phyloP scores from a whole-genome alignment of 768 basidiomycete genomes.

The Amanita brunnescens region DNA sequence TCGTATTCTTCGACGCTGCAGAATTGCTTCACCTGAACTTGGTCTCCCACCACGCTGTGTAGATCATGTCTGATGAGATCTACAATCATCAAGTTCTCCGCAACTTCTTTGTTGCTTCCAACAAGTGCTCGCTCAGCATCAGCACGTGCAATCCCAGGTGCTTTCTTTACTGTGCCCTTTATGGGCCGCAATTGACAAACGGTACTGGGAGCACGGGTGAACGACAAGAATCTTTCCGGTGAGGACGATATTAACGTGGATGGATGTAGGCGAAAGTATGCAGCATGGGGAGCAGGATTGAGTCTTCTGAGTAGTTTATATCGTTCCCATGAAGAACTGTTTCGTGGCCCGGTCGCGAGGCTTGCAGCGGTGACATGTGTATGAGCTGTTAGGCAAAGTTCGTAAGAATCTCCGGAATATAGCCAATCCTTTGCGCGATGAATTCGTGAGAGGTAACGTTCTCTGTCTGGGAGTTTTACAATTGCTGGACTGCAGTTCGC shows the following conservation, averaged over 20 bases:
- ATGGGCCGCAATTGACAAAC: constrained; percentile 86
- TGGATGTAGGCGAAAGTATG: constrained; percentile 69
- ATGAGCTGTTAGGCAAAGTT: constrained; percentile 80
- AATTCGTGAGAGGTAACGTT: constrained; percentile 60
- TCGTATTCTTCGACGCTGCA: constrained; percentile 87
- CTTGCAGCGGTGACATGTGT: constrained; percentile 48
- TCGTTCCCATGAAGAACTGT: constrained; percentile 58
- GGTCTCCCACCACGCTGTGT: constrained; percentile 72
- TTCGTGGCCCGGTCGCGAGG: constrained; percentile 17
- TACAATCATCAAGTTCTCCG: constrained; percentile 98
- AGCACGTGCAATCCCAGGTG: constrained; percentile 50
- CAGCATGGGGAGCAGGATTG: constrained; percentile 88
- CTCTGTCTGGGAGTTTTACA: constrained; percentile 42
- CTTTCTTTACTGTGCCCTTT: constrained; percentile 83
- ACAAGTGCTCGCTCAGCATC: constrained; percentile 55
- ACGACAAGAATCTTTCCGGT: constrained; percentile 88
- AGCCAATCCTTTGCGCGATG: constrained; percentile 63
- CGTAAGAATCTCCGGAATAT: constrained; percentile 83
- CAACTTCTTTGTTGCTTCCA: constrained; percentile 80
- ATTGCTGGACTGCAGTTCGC: constrained; percentile 19
- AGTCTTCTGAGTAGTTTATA: constrained; percentile 61
- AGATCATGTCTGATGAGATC: constrained; percentile 93
- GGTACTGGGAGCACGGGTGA: constrained; percentile 51
- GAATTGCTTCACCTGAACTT: constrained; percentile 77
- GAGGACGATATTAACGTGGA: constrained; percentile 79